Percentiles rank a stretch among this genome's conserved stretches.
Conservation (phyloP, 164 flowering plant species). For the Vitis labrusca region DNA sequence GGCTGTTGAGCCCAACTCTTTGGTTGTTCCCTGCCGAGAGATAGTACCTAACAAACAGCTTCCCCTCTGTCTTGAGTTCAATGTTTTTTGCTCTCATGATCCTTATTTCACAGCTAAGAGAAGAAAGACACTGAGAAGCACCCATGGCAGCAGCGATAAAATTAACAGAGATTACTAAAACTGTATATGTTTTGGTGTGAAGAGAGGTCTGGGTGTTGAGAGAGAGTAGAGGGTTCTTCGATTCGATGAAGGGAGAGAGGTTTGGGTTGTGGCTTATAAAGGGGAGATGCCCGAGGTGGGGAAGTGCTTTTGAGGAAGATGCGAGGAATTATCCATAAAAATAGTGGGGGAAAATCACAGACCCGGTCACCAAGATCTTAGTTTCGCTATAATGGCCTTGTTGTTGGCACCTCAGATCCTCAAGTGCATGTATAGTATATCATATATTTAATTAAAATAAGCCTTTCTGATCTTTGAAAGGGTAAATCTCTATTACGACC, state of each 20-base stretch:
- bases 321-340: neutral
- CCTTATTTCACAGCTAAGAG: constrained; percentile 43
- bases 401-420: neutral
- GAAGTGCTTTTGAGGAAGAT: neutral
- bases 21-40: constrained; percentile 44
- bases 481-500: constrained; percentile 3
- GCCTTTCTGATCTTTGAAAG: constrained; percentile 4
- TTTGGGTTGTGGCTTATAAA: neutral
- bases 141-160: constrained; percentile 17
- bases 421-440: neutral
- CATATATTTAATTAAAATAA: constrained; percentile 5
- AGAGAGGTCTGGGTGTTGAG: neutral
- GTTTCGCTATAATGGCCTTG: neutral
- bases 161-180: too few relatives aligned
- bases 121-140: constrained; percentile 14
- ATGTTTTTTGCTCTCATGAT: constrained; percentile 62
- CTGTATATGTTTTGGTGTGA: neutral
- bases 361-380: neutral
- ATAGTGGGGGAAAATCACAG: neutral
- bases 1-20: constrained; percentile 41
- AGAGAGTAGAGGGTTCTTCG: neutral
- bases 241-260: neutral
- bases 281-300: neutral
- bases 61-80: constrained; percentile 16
- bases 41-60: constrained; percentile 59